Conservation (phyloP, 352 stramenopile genomes). For the Phytopythium montanum region DNA sequence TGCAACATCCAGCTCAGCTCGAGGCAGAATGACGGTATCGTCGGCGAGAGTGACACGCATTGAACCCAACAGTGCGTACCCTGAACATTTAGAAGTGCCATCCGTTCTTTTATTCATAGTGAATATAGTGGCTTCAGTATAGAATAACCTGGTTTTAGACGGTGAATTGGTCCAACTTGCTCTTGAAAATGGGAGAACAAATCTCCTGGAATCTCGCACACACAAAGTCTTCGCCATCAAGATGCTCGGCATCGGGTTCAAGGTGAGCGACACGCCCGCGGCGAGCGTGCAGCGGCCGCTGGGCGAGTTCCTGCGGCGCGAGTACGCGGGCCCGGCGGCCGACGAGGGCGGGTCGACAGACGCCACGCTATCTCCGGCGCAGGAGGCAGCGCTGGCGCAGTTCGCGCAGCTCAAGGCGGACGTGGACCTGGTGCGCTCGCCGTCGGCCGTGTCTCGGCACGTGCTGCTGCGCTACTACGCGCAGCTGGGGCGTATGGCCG, state of each 20-base stretch:
- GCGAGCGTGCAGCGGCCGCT: constrained; percentile 43
- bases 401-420: constrained; percentile 59
- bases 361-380: constrained; percentile 7
- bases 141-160: neutral
- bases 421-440: constrained; percentile 66
- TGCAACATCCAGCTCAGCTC: too few species aligned
- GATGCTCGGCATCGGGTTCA: constrained; percentile 81
- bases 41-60: too few species aligned
- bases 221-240: neutral
- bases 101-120: too few species aligned
- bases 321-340: constrained; percentile 43
- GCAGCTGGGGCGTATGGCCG: constrained; percentile 61
- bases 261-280: constrained; percentile 57
- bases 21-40: too few species aligned
- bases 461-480: constrained; percentile 76
- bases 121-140: too few species aligned
- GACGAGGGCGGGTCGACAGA: neutral
- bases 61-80: too few species aligned
- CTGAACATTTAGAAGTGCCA: too few species aligned
- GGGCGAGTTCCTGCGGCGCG: constrained; percentile 55
- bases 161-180: too few species aligned
- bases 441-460: constrained; percentile 58
- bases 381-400: constrained; percentile 36
- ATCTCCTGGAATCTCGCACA: neutral
- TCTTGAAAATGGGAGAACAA: neutral